A percentile compares a stretch with the other conserved stretches of the same genome.
Conservation (phyloP, 1,284 basidiomycete species). For the Xerocomus nothofagi region DNA sequence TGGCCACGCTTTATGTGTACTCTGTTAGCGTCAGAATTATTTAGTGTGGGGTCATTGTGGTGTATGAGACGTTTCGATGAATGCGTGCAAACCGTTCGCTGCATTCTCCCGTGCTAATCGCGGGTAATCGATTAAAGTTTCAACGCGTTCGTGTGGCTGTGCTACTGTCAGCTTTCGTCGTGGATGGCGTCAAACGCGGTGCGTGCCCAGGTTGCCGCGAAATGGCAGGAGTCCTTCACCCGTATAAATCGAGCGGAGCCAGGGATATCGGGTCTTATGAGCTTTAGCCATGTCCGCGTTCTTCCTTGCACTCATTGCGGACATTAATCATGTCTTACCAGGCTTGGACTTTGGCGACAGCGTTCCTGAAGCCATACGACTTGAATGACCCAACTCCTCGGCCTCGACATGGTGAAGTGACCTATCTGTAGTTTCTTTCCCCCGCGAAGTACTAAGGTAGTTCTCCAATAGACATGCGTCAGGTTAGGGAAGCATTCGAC, state of each 20-base stretch:
- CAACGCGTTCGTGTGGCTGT: slow-evolving; percentile 24
- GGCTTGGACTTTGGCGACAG: slow-evolving; percentile 64
- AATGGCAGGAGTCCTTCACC: slow-evolving; percentile 70
- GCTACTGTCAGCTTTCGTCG: neutral
- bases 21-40: too few relatives aligned
- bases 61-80: too few relatives aligned
- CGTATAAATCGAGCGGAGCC: slow-evolving; percentile 61
- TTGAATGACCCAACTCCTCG: slow-evolving; percentile 40
- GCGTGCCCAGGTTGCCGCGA: slow-evolving; percentile 59
- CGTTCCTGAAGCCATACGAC: slow-evolving; percentile 58
- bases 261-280: slow-evolving; percentile 65
- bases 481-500: slow-evolving; percentile 54
- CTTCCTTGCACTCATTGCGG: neutral
- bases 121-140: too few relatives aligned
- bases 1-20: too few relatives aligned
- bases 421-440: neutral
- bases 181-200: slow-evolving; percentile 56
- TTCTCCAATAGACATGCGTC: slow-evolving; percentile 44
- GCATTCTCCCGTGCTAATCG: too few relatives aligned
- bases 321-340: slow-evolving; percentile 28
- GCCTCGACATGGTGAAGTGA: slow-evolving; percentile 40
- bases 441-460: neutral
- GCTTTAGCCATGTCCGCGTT: slow-evolving; percentile 58
- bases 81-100: too few relatives aligned
- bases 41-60: too few relatives aligned